Percentiles rank a stretch among this genome's conserved stretches.
Evolutionary conservation across 352 stramenopile genomes (phyloP).

Genomic region (Elongisporangium prolatum): DNA sequence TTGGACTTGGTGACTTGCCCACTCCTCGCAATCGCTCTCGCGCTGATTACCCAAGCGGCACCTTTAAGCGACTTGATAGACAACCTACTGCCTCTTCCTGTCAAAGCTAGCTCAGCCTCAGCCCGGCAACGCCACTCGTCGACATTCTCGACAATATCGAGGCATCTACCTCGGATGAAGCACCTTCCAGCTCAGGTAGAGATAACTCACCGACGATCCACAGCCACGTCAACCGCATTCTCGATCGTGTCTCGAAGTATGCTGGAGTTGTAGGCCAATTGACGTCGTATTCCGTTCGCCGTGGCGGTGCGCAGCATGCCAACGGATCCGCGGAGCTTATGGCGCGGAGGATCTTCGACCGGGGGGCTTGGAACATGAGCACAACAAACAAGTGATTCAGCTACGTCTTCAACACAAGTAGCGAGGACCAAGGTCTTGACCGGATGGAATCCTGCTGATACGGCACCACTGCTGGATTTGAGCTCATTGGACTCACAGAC

Average conservation of each 20-base stretch:
- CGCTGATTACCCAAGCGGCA: constrained; percentile 11
- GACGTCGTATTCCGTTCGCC: constrained; percentile 19
- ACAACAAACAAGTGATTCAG: constrained; percentile 13
- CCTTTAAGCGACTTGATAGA: constrained; percentile 3
- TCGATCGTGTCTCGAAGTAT: constrained; percentile 2
- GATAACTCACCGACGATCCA: constrained; percentile 6
- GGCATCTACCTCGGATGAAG: neutral
- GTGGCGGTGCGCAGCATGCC: constrained; percentile 11
- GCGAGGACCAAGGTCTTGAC: constrained; percentile 5
- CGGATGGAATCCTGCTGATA: no score
- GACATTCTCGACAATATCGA: constrained; percentile 3
- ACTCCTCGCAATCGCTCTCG: constrained; percentile 11
- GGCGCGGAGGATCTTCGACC: constrained; percentile 14
- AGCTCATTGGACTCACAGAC: no score
- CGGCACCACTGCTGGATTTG: no score
- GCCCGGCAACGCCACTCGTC: neutral
- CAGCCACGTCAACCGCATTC: constrained; percentile 14
- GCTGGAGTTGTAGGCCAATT: constrained; percentile 6
- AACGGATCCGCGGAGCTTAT: neutral
- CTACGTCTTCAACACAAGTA: constrained; percentile 15
- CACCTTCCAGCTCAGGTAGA: neutral
- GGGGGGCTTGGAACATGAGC: constrained; percentile 10
- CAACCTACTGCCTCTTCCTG: neutral
- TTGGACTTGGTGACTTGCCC: constrained; percentile 13
- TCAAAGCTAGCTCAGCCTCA: neutral